phyloP scores from a whole-genome alignment of 2,329 filamentous ascomycete genomes.

The Botrytis cinerea region DNA sequence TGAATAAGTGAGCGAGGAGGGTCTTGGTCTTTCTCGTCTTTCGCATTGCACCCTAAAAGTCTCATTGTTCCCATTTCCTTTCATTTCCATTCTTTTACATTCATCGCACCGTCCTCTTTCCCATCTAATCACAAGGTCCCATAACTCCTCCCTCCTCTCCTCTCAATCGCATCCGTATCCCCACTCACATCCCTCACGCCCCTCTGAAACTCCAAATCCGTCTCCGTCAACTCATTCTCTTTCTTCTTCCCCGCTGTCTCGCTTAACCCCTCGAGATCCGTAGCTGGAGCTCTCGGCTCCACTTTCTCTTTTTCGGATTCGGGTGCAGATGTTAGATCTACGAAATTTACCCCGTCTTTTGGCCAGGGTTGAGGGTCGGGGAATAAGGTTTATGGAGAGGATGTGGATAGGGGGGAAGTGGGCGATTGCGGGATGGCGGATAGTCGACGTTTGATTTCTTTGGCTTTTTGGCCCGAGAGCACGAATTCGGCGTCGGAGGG shows the following conservation, averaged over 20 bases:
- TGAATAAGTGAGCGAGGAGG: too few relatives aligned
- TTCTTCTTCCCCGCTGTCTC: not conserved
- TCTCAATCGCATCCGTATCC: not conserved
- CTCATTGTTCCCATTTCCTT: too few relatives aligned
- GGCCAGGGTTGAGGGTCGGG: not conserved
- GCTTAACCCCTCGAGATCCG: not conserved
- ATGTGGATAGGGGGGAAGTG: not conserved
- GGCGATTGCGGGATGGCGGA: not conserved
- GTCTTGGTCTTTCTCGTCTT: not conserved
- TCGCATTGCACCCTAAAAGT: fast-evolving
- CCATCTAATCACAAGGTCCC: not conserved
- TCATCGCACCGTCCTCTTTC: not conserved
- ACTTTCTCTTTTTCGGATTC: not conserved
- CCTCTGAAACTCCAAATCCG: slow-evolving; percentile 12
- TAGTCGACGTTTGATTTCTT: not conserved
- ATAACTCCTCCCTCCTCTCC: not conserved
- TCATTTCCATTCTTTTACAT: too few relatives aligned
- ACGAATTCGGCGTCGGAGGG: not conserved
- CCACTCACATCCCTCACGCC: not conserved
- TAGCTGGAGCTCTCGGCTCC: not conserved
- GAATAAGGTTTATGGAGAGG: not conserved
- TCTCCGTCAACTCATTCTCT: not conserved
- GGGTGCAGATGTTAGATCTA: not conserved
- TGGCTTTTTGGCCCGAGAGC: not conserved
- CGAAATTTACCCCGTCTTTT: not conserved